phyloP scores from a whole-genome alignment of 768 basidiomycete genomes.

The Rhizopogon vinicolor region DNA sequence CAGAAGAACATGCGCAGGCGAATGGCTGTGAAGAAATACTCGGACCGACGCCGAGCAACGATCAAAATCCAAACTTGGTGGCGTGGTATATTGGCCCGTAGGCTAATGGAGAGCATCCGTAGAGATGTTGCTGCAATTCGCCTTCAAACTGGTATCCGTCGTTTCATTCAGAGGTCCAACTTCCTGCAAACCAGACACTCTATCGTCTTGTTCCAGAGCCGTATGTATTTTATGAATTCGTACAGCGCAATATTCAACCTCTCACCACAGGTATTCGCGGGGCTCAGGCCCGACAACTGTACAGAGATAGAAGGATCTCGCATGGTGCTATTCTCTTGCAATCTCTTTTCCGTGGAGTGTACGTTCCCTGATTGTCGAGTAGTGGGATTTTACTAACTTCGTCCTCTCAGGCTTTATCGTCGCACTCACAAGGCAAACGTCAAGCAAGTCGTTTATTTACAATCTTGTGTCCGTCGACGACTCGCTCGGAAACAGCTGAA shows the following conservation, averaged over 20 bases:
- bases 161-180: constrained; percentile 66
- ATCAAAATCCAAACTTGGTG: constrained; percentile 93
- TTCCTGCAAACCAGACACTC: constrained; percentile 61
- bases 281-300: constrained; percentile 57
- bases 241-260: neutral
- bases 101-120: constrained; percentile 65
- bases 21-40: constrained; percentile 80
- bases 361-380: constrained; percentile 28
- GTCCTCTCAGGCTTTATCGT: constrained; percentile 45
- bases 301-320: constrained; percentile 47
- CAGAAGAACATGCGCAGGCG: constrained; percentile 95
- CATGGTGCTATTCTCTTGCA: constrained; percentile 75
- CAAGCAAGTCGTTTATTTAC: constrained; percentile 73
- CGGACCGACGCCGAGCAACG: constrained; percentile 61
- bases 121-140: constrained; percentile 70
- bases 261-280: constrained; percentile 64
- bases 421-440: constrained; percentile 56
- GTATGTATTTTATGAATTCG: constrained; percentile 46
- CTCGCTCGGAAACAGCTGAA: constrained; percentile 85
- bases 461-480: constrained; percentile 89
- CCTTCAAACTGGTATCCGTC: constrained; percentile 69
- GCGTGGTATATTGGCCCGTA: constrained; percentile 79
- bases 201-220: constrained; percentile 75
- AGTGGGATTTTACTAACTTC: constrained; percentile 4
- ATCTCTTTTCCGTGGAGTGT: constrained; percentile 86